Evolutionary conservation across 2,329 filamentous ascomycete genomes (phyloP).

Genomic region (Plenodomus biglobosus): DNA sequence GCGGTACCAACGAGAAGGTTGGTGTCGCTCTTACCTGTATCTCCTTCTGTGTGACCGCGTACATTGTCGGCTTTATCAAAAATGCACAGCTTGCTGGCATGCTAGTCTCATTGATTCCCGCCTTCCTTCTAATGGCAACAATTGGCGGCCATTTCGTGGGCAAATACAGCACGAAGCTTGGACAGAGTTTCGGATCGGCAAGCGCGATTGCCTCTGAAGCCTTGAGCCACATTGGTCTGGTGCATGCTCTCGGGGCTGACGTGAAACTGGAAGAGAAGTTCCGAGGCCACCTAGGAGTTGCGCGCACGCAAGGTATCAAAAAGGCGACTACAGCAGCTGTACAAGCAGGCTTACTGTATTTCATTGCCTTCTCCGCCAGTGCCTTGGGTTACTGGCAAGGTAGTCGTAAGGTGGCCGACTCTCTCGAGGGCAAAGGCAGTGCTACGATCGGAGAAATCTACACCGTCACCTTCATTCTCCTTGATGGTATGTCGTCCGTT

Average conservation of each 20-base stretch:
- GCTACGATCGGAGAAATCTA: slow-evolving; percentile 53
- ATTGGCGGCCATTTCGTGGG: slow-evolving; percentile 58
- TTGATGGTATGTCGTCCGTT: slow-evolving; percentile 47
- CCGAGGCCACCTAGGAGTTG: slow-evolving; percentile 53
- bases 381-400: slow-evolving; percentile 70
- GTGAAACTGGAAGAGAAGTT: slow-evolving; percentile 63
- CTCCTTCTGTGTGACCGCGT: slow-evolving; percentile 68
- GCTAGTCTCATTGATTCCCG: slow-evolving; percentile 63
- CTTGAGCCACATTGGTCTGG: slow-evolving; percentile 61
- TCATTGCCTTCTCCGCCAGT: slow-evolving; percentile 68
- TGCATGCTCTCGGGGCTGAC: slow-evolving; percentile 65
- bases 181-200: slow-evolving; percentile 57
- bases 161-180: slow-evolving; percentile 55
- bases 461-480: slow-evolving; percentile 58
- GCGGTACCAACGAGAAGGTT: slow-evolving; percentile 70
- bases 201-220: slow-evolving; percentile 65
- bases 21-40: slow-evolving; percentile 63
- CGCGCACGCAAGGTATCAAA: slow-evolving; percentile 57
- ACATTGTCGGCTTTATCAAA: slow-evolving; percentile 67
- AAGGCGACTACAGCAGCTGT: slow-evolving; percentile 60
- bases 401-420: slow-evolving; percentile 56
- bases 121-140: slow-evolving; percentile 62
- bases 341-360: slow-evolving; percentile 65
- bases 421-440: slow-evolving; percentile 37
- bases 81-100: slow-evolving; percentile 64